Base-by-base conservation (phyloP, 257 asterid genomes). In the Handroanthus guayacan region DNA sequence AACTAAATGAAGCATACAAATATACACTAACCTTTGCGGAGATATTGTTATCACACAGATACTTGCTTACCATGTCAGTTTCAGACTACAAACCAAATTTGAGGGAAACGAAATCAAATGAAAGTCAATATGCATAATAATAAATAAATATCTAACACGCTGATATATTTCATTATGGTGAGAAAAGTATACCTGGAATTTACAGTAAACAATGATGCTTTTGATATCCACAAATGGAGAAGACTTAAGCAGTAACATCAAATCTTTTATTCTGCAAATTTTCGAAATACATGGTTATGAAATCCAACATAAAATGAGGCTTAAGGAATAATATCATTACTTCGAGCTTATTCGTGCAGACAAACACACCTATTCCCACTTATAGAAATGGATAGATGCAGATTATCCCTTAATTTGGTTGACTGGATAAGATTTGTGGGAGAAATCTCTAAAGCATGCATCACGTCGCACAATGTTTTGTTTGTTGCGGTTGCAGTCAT, bases 401-500 rank as follows among this genome's bases (percentile, higher is more conserved):
- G 84, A 85, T 95, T 95, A 72, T 92, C 96, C 84, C 98, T 89
- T 81, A 91, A 62, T 84, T 92, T 87, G 69, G 89, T 81, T 45
- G 89, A 79, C 71, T 84, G 92, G 74, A 92, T 86, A 77, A 92
- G 96, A 84, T 89, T 88, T 31, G 87, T 44, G 6, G 86, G 79
- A 76, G 96, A 90, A 79, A 95, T 95, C 71, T 95, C 98, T 79
- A 95, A 84, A 67, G 97, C 89, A 71, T 67, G 84, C 99, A 95
- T 92, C 63, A 95, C 89, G 20, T 90, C 88, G 45, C 57, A 57
- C 87, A 95, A 86, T 38, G 98, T 87, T 87, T 70, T 89, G 68
- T 86, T 83, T 72, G 99, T 95, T 75, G 96, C 98, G 43, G 99
- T 95, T 78, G 99, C 99, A 47, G 97, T 92, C 97, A 95, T 95